Evolutionary conservation across 108 stramenopile species (phyloP), one percentile per base, ranked within the genome.

Genomic region (Epipyxis sp.): DNA sequence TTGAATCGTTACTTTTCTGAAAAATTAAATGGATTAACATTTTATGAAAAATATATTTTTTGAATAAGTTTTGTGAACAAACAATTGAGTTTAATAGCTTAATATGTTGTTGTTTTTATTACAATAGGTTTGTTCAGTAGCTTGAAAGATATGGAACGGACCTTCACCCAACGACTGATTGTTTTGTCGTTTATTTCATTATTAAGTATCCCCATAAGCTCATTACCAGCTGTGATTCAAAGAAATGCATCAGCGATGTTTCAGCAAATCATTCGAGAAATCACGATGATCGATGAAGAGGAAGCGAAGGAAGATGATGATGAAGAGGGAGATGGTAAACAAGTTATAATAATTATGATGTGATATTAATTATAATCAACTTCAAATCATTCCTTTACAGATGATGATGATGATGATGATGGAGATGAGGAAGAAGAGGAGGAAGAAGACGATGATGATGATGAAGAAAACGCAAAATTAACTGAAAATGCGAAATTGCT

Each of bases 371-470:
- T n/a, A n/a, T n/a, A n/a, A n/a, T n/a, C n/a, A n/a, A n/a, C n/a
- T n/a, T n/a, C n/a, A n/a, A n/a, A n/a, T n/a, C n/a, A n/a, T n/a
- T n/a, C n/a, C n/a, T n/a, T n/a, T n/a, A n/a, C n/a, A n/a, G n/a
- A n/a, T 74, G 25, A 34, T 34, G 71, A 74, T 74, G 71, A 42
- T 37, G 37, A 29, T 34, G 71, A 74, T 42, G 50, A 57, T 37
- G 71, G 42, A 10, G 13, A 68, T 25, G 20, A 16, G 16, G 65
- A 25, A 16, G 65, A 68, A 20, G 65, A 68, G 29, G 35, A 37
- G 20, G 65, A 68, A 16, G 65, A 68, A 41, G 65, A 74, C 27
- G 40, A 30, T 42, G 71, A 74, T 37, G 71, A 74, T 42, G 71
- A 13, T 32, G 34, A 46, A 10, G 71, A 37, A 3, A 74, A 57